A percentile compares a stretch with the other conserved stretches of the same genome.
phyloP scores from a whole-genome alignment of 306 rosid species.

The Vicia faba region DNA sequence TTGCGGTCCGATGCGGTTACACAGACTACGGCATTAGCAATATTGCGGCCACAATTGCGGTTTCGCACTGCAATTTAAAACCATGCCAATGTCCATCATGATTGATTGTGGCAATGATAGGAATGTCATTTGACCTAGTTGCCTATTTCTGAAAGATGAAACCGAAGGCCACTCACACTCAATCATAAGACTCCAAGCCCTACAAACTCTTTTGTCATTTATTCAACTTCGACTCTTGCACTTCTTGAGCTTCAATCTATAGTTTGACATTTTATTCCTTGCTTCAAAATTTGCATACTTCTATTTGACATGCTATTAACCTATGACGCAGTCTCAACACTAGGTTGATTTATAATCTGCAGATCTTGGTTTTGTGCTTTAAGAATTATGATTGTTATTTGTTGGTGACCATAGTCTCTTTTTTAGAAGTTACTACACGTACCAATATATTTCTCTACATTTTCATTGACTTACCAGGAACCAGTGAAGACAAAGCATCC shows the following conservation, averaged over 20 bases:
- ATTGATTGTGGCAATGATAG: too few relatives aligned
- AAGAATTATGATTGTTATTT: constrained; percentile 27
- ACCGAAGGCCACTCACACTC: too few relatives aligned
- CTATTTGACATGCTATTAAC: constrained; percentile 3
- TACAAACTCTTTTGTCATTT: neutral
- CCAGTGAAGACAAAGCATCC: constrained; percentile 90
- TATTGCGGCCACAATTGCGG: too few relatives aligned
- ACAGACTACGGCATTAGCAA: too few relatives aligned
- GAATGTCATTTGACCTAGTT: too few relatives aligned
- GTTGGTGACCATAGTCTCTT: neutral
- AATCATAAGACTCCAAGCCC: neutral
- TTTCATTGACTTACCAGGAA: constrained; percentile 60
- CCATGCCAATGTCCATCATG: too few relatives aligned
- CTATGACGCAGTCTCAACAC: neutral
- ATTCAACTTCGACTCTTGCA: neutral
- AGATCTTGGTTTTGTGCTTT: constrained; percentile 20
- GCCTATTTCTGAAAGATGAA: too few relatives aligned
- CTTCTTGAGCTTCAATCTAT: neutral
- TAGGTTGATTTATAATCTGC: constrained; percentile 13
- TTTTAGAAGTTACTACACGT: neutral
- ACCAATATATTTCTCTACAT: constrained; percentile 1
- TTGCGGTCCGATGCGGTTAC: too few relatives aligned
- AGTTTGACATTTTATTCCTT: neutral
- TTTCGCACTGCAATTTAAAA: too few relatives aligned
- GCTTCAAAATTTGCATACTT: constrained; percentile 26